Evolutionary conservation across 176 grass and related monocot species (phyloP).

Genomic region (Oryza glumipatula): DNA sequence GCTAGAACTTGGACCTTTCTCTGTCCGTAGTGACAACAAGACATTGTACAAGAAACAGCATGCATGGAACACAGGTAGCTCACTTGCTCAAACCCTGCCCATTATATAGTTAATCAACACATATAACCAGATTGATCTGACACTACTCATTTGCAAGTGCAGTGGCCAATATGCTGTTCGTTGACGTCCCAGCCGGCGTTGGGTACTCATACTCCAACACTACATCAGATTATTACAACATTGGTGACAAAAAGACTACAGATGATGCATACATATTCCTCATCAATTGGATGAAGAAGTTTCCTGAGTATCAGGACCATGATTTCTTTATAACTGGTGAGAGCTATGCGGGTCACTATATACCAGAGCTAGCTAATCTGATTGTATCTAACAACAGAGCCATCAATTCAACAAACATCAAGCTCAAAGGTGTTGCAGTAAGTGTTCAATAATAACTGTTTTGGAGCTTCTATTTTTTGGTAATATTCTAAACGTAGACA

Average conservation of each 20-base stretch:
- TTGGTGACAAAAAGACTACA: conserved; percentile 59
- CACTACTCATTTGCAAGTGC: conserved; percentile 30
- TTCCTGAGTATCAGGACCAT: conserved; percentile 46
- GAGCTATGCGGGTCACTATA: conserved; percentile 74
- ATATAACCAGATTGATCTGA: conserved; percentile 17
- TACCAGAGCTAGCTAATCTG: conserved; percentile 68
- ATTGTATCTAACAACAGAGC: conserved; percentile 55
- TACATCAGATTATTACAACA: conserved; percentile 56
- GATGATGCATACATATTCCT: conserved; percentile 65
- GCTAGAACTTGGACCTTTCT: conserved; percentile 77
- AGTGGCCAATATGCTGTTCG: conserved; percentile 77
- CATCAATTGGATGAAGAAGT: conserved; percentile 69
- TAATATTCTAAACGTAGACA: conserved; percentile 35
- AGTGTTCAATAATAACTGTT: conserved; percentile 43
- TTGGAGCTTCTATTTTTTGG: conserved; percentile 17
- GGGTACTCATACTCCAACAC: conserved; percentile 81
- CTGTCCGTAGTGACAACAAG: conserved; percentile 61
- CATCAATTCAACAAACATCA: conserved; percentile 34
- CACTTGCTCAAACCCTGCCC: not conserved
- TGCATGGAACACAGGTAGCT: conserved; percentile 68
- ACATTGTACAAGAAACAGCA: conserved; percentile 56
- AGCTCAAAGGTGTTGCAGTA: conserved; percentile 70
- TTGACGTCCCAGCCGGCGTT: conserved; percentile 72
- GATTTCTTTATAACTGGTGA: conserved; percentile 77
- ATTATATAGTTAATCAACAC: conserved; percentile 15